Evolutionary conservation across 1,139 yeast species (phyloP), one percentile per base, ranked within the genome.

Genomic region (Groenewaldozyma auringiensis): DNA sequence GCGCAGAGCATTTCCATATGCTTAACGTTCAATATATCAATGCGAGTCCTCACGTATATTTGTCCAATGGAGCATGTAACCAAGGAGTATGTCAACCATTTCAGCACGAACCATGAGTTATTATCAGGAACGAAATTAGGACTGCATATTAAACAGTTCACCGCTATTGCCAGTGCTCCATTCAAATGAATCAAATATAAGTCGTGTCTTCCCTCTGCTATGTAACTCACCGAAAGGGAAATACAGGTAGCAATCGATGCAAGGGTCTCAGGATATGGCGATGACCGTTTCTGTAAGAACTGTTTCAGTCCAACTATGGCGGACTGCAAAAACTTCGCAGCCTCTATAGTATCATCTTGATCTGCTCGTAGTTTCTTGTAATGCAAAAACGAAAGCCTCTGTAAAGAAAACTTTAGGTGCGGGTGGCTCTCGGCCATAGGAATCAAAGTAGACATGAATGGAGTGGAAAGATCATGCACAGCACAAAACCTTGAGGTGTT

Each of bases 401-500:
- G 36, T 14, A 33, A 17, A n/a, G 36, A 33, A 17, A 13, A 33
- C 6, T 13, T 9, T 6, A 33, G 20, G 18, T 14, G 20, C 18
- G 36, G 16, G 13, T 33, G 13, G 36, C 13, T 11, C 20, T 33
- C 36, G 8, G 36, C 36, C 36, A 33, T 14, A 14, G 36, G 36
- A n/a, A 33, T 14, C 6, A 33, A 13, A 33, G 20, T 14, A 33
- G 16, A 33, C 20, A 14, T 11, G 20, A 33, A 33, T 14, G 36
- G 36, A 17, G 36, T 33, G 16, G 36, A n/a, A 6, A 33, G 36
- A 6, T 33, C 36, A 14, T 33, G 36, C 16, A 33, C 36, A 14
- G 36, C 36, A 14, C 36, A 33, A 14, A 33, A 33, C 36, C 36
- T n/a, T n/a, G 20, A 33, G 13, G 36, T 33, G 18, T 33, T 11